Base-by-base conservation (phyloP, 257 asterid genomes). In the Gardenia jasminoides region DNA sequence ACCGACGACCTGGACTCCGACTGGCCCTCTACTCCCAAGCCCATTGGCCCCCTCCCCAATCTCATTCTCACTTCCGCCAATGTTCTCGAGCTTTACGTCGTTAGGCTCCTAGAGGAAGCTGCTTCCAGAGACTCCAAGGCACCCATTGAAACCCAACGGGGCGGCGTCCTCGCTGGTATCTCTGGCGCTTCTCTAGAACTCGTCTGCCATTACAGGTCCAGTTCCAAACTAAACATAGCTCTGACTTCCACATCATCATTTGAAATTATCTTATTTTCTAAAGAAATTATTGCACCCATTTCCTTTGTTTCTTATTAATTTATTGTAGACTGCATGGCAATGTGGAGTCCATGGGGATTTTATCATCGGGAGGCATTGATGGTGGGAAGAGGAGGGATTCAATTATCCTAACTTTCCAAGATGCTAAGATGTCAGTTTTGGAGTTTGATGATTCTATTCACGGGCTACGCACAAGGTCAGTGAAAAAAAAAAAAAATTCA, bases 361-460 rank as follows among this genome's bases (percentile, higher is more conserved):
- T 95, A 79, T 83, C 96, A 22, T 86, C 85, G 46, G 98, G 98
- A 64, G 90, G 91, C 44, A 81, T 84, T 86, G 95, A 89, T 84
- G 92, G 89, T 58, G 97, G 96, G 76, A 92, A 81, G 90, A 87
- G 86, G 85, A 92, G 97, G 78, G 99, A 92, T 83, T 86, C 98
- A n/a, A 88, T 95, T 80, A 90, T 95, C 79, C 83, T 95, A 86
- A 86, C 94, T 66, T 95, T 93, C 74, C 88, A 88, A 80, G 98
- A 95, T 82, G 99, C 99, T 44, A 95, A 95, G 82, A 83, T 95
- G 62, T 92, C 97, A 7, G 87, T 95, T 79, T 85, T 95, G 85
- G 98, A 95, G 91, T 95, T 93, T 82, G 99, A 95, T 41, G 97
- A 93, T 79, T 90, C 99, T 46, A 87, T 90, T 66, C 92, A 95